phyloP scores from a whole-genome alignment of 345 rosid species.

The Eucalyptus urophylla region DNA sequence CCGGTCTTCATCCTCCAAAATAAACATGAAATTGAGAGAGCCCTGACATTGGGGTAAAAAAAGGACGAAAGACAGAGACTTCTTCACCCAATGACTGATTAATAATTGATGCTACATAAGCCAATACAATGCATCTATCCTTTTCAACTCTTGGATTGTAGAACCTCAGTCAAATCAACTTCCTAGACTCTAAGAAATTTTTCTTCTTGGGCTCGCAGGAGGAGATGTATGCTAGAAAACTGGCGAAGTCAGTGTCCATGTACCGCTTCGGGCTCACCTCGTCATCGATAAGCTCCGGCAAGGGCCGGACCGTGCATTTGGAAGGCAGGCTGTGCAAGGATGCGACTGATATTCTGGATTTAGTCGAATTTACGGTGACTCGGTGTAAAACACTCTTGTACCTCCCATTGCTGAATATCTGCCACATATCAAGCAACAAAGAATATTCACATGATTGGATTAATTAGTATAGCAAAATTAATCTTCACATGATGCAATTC shows the following conservation, averaged over 20 bases:
- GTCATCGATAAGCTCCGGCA: conserved; percentile 22
- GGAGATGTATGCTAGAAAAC: conserved; percentile 54
- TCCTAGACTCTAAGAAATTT: conserved; percentile 69
- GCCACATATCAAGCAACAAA: background rate
- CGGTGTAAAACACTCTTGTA: conserved; percentile 84
- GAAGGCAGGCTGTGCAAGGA: conserved; percentile 57
- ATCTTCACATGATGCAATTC: background rate
- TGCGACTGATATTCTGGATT: conserved; percentile 67
- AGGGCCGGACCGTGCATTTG: conserved; percentile 27
- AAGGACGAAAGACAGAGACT: background rate
- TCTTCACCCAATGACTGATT: background rate
- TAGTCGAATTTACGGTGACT: conserved; percentile 44
- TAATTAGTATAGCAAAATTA: background rate
- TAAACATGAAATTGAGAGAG: background rate
- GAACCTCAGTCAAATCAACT: conserved; percentile 1
- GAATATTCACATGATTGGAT: background rate
- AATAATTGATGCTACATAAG: background rate
- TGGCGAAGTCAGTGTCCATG: conserved; percentile 51
- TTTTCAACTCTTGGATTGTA: background rate
- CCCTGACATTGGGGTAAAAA: background rate
- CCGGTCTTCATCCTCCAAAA: background rate
- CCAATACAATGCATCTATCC: background rate
- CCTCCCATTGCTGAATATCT: conserved; percentile 88
- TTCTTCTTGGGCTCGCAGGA: conserved; percentile 69
- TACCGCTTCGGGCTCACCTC: conserved; percentile 38